Percentiles rank a stretch among this genome's conserved stretches.
Evolutionary conservation across 257 asterid genomes (phyloP).

Genomic region (Echites panduratus): DNA sequence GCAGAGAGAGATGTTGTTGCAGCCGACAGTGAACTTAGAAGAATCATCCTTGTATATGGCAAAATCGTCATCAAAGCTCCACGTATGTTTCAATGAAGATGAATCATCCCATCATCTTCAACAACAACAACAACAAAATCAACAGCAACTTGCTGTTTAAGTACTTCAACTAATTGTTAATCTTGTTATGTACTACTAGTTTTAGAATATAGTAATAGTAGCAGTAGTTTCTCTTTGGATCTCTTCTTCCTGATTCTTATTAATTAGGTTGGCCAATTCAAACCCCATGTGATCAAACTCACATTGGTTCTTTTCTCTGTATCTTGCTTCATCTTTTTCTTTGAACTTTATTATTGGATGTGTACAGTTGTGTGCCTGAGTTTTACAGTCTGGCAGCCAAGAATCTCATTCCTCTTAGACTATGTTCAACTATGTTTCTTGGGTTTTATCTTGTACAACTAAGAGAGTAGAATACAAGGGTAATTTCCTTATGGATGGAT

Average conservation of each 20-base stretch:
- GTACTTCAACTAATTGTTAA: background rate
- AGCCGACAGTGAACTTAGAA: conserved; percentile 36
- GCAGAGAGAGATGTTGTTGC: conserved; percentile 66
- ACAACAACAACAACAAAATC: too few relatives aligned
- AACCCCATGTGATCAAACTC: conserved; percentile 1
- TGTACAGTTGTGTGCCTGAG: conserved; percentile 16
- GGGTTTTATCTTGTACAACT: background rate
- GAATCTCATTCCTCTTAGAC: background rate
- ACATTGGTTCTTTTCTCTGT: background rate
- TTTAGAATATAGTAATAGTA: conserved; percentile 30
- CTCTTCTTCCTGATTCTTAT: too few relatives aligned
- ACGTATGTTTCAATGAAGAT: conserved; percentile 58
- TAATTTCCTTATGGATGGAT: too few relatives aligned
- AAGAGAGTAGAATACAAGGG: too few relatives aligned
- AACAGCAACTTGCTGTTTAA: conserved; percentile 72
- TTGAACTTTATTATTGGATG: conserved; percentile 10
- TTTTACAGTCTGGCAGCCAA: conserved; percentile 1
- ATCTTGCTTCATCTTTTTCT: background rate
- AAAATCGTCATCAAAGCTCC: conserved; percentile 53
- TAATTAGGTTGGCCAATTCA: too few relatives aligned
- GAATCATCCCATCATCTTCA: conserved; percentile 65
- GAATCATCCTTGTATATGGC: conserved; percentile 33
- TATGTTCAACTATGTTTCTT: background rate
- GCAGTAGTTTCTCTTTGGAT: conserved; percentile 20
- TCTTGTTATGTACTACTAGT: conserved; percentile 25